Evolutionary conservation across 164 flowering plant species (phyloP).

Genomic region (Berberis thunbergii): DNA sequence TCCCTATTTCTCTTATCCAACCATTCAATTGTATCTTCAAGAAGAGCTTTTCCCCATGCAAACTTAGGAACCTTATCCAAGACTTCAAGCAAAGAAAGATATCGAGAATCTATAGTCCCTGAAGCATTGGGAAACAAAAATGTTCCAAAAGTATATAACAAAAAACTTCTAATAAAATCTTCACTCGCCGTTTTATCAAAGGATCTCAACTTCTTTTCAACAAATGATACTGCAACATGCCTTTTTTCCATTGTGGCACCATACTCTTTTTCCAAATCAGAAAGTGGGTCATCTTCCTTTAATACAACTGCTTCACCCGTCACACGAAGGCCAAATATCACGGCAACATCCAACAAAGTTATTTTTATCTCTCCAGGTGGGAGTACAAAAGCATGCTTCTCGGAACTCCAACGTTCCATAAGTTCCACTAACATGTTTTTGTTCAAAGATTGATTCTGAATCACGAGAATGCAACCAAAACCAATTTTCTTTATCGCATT

Average conservation of each 20-base stretch:
- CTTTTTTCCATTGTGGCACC: constrained; percentile 26
- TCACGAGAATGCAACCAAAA: constrained; percentile 23
- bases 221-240: constrained; percentile 17
- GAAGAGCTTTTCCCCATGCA: constrained; percentile 44
- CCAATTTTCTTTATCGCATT: constrained; percentile 22
- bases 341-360: constrained; percentile 23
- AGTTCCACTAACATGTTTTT: constrained; percentile 28
- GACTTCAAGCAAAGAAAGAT: constrained; percentile 23
- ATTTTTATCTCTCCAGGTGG: constrained; percentile 17
- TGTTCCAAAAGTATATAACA: constrained; percentile 28
- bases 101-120: constrained; percentile 33
- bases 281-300: constrained; percentile 20
- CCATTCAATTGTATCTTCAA: constrained; percentile 26
- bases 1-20: constrained; percentile 20
- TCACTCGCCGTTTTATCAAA: constrained; percentile 22
- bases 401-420: constrained; percentile 31
- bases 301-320: constrained; percentile 22
- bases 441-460: constrained; percentile 20
- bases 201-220: constrained; percentile 26
- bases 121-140: constrained; percentile 27
- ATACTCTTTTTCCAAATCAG: constrained; percentile 20
- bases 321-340: constrained; percentile 31
- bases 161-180: constrained; percentile 28
- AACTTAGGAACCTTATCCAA: constrained; percentile 14
- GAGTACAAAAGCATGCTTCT: constrained; percentile 20